A percentile compares a stretch with the other conserved stretches of the same genome.
Evolutionary conservation across 768 basidiomycete genomes (phyloP).

Genomic region (Termitomyces sp.): DNA sequence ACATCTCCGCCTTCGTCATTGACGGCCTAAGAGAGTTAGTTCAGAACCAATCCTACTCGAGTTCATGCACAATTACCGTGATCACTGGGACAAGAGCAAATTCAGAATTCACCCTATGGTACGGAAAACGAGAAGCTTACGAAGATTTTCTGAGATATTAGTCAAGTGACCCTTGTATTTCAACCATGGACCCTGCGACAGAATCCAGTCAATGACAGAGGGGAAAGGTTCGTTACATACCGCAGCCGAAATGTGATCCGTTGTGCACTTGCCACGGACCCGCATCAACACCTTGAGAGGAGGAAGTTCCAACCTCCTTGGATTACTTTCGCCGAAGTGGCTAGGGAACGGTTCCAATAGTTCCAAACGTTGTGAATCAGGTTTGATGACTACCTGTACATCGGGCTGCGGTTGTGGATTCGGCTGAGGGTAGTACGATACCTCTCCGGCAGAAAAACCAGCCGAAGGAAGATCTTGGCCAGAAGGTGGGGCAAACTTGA

Average conservation of each 20-base stretch:
- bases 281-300: constrained; percentile 82
- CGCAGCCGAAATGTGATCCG: constrained; percentile 97
- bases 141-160: constrained; percentile 94
- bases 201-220: constrained; percentile 1
- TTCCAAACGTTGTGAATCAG: constrained; percentile 84
- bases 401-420: constrained; percentile 73
- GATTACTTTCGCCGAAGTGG: constrained; percentile 60
- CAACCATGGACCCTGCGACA: constrained; percentile 85
- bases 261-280: constrained; percentile 98
- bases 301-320: constrained; percentile 71
- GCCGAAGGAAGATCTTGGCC: constrained; percentile 81
- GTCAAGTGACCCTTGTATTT: constrained; percentile 98
- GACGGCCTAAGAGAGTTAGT: constrained; percentile 52
- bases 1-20: constrained; percentile 95
- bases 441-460: constrained; percentile 78
- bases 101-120: constrained; percentile 1
- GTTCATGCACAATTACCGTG: constrained; percentile 49
- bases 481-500: constrained; percentile 82
- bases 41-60: not conserved
- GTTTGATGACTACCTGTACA: constrained; percentile 72
- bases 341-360: constrained; percentile 80
- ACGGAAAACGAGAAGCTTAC: constrained; percentile 44
- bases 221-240: constrained; percentile 39
- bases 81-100: constrained; percentile 56
- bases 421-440: constrained; percentile 75